Evolutionary conservation across 2,329 filamentous ascomycete genomes (phyloP).

Genomic region (Ceratocystis destructans): DNA sequence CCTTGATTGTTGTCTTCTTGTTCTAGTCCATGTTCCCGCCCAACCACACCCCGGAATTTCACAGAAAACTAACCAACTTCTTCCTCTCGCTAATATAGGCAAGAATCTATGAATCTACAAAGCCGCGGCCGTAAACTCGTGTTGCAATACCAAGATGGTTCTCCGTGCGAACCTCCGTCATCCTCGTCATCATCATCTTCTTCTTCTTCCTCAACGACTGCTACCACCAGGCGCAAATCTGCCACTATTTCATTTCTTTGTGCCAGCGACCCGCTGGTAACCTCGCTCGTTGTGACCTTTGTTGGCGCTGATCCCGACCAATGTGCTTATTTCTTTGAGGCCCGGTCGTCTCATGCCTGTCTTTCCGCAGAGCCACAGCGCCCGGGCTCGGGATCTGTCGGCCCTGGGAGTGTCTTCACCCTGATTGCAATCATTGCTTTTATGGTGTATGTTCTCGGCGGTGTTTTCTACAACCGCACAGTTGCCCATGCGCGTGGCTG

Average conservation of each 20-base stretch:
- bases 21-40: neutral
- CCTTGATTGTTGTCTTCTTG: neutral
- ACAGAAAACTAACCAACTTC: slow-evolving; percentile 2
- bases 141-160: slow-evolving; percentile 63
- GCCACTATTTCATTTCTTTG: slow-evolving; percentile 88
- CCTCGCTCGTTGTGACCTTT: slow-evolving; percentile 62
- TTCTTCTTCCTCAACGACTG: neutral
- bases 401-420: slow-evolving; percentile 67
- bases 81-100: slow-evolving; percentile 27
- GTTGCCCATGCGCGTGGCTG: slow-evolving; percentile 90
- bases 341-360: slow-evolving; percentile 73
- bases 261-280: slow-evolving; percentile 61
- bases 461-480: slow-evolving; percentile 88
- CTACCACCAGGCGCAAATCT: slow-evolving; percentile 47
- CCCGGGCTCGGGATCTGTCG: slow-evolving; percentile 46
- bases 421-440: slow-evolving; percentile 69
- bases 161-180: slow-evolving; percentile 45
- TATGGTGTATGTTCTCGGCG: slow-evolving; percentile 78
- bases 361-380: slow-evolving; percentile 53
- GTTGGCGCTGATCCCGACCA: slow-evolving; percentile 73
- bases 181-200: slow-evolving; percentile 19
- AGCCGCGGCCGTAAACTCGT: slow-evolving; percentile 61
- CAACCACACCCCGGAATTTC: neutral
- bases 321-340: slow-evolving; percentile 92
- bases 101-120: slow-evolving; percentile 39